phyloP scores from a whole-genome alignment of 805 yeast genomes.

The Lachancea mirantina region DNA sequence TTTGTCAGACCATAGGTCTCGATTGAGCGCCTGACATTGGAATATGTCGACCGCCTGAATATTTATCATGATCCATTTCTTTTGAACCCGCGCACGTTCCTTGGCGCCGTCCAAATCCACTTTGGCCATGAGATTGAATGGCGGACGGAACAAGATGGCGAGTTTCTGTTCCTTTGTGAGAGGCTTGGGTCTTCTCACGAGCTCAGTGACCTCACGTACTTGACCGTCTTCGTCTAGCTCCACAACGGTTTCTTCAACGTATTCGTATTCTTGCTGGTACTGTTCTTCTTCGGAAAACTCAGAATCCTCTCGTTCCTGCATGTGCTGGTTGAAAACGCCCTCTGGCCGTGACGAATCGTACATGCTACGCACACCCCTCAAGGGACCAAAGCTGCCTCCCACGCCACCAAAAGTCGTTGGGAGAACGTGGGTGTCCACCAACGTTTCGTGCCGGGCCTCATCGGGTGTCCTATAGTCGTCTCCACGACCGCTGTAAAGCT shows the following conservation, averaged over 20 bases:
- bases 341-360: conserved; percentile 31
- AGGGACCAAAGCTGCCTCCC: conserved; percentile 31
- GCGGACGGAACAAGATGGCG: conserved; percentile 84
- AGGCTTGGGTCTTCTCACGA: conserved; percentile 21
- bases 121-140: conserved; percentile 77
- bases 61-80: conserved; percentile 81
- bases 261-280: conserved; percentile 30
- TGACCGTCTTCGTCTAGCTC: conserved; percentile 34
- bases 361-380: conserved; percentile 23
- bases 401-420: conserved; percentile 34
- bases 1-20: conserved; percentile 84
- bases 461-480: conserved; percentile 68
- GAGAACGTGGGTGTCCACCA: conserved; percentile 38
- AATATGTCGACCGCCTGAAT: conserved; percentile 83
- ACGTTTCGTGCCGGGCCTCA: conserved; percentile 59
- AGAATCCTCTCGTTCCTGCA: conserved; percentile 32
- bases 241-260: conserved; percentile 28
- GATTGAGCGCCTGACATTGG: conserved; percentile 79
- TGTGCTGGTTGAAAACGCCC: conserved; percentile 34
- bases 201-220: conserved; percentile 27
- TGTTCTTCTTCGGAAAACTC: conserved; percentile 31
- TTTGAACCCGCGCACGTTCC: conserved; percentile 45
- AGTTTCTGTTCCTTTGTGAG: conserved; percentile 43
- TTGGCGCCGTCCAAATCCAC: conserved; percentile 69
- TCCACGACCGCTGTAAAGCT: conserved; percentile 42